phyloP scores from a whole-genome alignment of 345 rosid genomes.

The Sisymbrium irio region DNA sequence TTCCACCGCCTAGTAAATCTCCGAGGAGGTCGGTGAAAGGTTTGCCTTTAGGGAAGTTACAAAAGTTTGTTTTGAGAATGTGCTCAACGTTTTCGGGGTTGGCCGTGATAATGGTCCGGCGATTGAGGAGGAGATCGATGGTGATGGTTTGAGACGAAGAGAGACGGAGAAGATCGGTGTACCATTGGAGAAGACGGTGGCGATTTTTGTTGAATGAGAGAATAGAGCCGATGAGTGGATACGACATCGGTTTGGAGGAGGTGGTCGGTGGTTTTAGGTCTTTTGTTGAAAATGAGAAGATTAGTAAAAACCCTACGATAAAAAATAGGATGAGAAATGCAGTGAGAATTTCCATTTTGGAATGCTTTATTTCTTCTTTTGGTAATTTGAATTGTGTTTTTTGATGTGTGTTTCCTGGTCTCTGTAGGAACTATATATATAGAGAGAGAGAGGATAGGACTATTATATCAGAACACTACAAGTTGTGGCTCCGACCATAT shows the following conservation, averaged over 20 bases:
- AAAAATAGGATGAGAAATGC: constrained; percentile 1
- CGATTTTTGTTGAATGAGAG: constrained; percentile 64
- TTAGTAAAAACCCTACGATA: constrained; percentile 3
- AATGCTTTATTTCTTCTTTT: background rate
- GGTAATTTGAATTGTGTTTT: background rate
- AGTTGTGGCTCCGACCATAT: constrained; percentile 29
- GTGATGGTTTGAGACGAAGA: constrained; percentile 59
- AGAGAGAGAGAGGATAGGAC: background rate
- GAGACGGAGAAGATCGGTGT: constrained; percentile 55
- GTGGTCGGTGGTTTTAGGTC: constrained; percentile 16
- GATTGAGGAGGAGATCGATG: constrained; percentile 48
- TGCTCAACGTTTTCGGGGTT: constrained; percentile 68
- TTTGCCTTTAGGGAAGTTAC: constrained; percentile 78
- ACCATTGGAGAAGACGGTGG: constrained; percentile 67
- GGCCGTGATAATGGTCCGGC: constrained; percentile 64
- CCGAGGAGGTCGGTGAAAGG: constrained; percentile 77
- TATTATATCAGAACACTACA: background rate
- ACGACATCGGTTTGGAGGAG: constrained; percentile 39
- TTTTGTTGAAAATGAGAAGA: constrained; percentile 4
- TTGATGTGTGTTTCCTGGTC: constrained; percentile 3
- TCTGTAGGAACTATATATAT: background rate
- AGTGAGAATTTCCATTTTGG: constrained; percentile 17
- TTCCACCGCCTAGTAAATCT: constrained; percentile 77
- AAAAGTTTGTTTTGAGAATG: constrained; percentile 61
- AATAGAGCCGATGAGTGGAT: constrained; percentile 67